Evolutionary conservation across 441 rosid genomes (phyloP), one percentile per base, ranked within the genome.

Genomic region (Gossypium gossypioides): DNA sequence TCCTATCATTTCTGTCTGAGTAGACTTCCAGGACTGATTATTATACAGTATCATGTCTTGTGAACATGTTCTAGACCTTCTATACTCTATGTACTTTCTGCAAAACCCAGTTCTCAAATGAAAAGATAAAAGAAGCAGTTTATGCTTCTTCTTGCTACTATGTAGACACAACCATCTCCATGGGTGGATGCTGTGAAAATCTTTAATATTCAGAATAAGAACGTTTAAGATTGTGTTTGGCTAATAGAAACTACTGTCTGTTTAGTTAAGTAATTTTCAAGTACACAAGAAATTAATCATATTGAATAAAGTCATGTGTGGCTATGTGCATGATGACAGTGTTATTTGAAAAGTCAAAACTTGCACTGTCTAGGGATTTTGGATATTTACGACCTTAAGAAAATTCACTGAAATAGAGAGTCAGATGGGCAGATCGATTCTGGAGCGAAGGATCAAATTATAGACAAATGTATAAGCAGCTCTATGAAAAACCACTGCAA

Each of bases 11-110:
- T 18, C 69, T n/a, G 22, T 16, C 69, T 13, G 44, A 62, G 66
- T 32, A 71, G 73, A 54, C 69, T 73, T 66, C 12, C 73, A 37
- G 72, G 27, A 50, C 24, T 59, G 67, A 9, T 27, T 29, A 18
- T 60, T 21, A 48, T 65, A 75, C 2, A 55, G 40, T 52, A 56
- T 68, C 48, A 12, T 15, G 15, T 58, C 34, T 24, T 58, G 34
- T 24, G 37, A 56, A 2, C 18, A 15, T 24, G 62, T 58, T 58
- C 1, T 25, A 13, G 5, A 25, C 15, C 62, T 58, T 25, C 7
- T 29, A 59, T 59, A 37, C 18, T 48, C 7, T 1, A 18, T 40
- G 29, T 22, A 21, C 27, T 21, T 42, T 65, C 44, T 21, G 21
- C 65, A 27, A n/a, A 59, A 59, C 65, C 32, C 61, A 56, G 25